Evolutionary conservation across 495 filamentous ascomycete genomes (phyloP).

Genomic region (Opeltia flavorubescens): DNA sequence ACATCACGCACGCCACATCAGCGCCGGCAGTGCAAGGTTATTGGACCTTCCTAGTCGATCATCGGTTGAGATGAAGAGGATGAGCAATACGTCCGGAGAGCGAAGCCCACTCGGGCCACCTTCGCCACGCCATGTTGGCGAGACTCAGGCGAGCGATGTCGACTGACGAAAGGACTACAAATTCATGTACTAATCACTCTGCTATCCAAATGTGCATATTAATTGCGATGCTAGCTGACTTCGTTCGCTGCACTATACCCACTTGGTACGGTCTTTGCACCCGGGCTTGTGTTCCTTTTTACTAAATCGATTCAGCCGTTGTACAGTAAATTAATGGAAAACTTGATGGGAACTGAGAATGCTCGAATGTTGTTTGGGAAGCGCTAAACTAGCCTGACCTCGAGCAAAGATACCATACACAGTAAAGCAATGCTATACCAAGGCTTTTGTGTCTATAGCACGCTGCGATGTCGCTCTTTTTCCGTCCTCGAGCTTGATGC

Average conservation of each 20-base stretch:
- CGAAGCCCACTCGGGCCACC: constrained; percentile 12
- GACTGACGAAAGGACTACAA: constrained; percentile 8
- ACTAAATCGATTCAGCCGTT: no score
- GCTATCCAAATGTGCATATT: neutral
- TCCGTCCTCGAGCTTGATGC: no score
- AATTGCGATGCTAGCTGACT: neutral
- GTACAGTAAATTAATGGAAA: no score
- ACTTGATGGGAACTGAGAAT: no score
- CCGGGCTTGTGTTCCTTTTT: neutral
- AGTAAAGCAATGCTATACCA: no score
- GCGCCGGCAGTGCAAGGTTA: constrained; percentile 58
- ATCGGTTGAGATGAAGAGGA: constrained; percentile 22
- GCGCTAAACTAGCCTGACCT: no score
- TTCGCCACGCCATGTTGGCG: constrained; percentile 4
- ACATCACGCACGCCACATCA: constrained; percentile 53
- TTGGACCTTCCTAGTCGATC: constrained; percentile 43
- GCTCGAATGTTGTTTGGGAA: no score
- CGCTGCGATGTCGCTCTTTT: no score
- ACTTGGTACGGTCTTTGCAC: neutral
- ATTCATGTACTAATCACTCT: neutral
- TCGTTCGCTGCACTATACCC: neutral
- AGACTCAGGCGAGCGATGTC: constrained; percentile 11
- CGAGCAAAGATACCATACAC: no score
- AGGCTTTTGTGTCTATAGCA: no score
- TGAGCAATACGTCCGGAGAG: constrained; percentile 17